Percentiles rank a stretch among this genome's conserved stretches.
phyloP scores from a whole-genome alignment of 2,329 filamentous ascomycete species.

The Neofusicoccum umdonicola region DNA sequence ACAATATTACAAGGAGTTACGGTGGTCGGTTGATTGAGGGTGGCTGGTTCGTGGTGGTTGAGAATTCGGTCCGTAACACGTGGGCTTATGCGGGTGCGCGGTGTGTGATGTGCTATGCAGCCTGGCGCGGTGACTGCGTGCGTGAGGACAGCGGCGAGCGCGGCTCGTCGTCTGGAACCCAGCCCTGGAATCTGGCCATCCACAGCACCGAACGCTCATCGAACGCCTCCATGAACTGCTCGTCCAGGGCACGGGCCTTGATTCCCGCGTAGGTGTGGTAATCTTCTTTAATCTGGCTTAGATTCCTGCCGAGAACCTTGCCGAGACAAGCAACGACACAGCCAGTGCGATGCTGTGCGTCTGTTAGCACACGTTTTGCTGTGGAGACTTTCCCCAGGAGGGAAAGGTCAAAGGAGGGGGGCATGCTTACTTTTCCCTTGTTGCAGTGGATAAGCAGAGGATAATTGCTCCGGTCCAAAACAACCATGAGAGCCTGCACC shows the following conservation, averaged over 20 bases:
- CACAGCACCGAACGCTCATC: slow-evolving; percentile 42
- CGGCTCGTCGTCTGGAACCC: slow-evolving; percentile 7
- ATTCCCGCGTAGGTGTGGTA: slow-evolving; percentile 62
- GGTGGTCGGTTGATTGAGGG: neutral
- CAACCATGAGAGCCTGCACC: slow-evolving; percentile 66
- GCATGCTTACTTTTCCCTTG: slow-evolving; percentile 67
- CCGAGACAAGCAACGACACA: slow-evolving; percentile 81
- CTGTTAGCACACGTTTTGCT: slow-evolving; percentile 3
- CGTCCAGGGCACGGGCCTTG: slow-evolving; percentile 50
- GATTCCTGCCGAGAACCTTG: slow-evolving; percentile 67
- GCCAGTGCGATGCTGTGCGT: slow-evolving; percentile 72
- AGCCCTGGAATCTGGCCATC: slow-evolving; percentile 32
- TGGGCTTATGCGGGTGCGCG: neutral
- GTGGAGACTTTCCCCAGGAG: neutral
- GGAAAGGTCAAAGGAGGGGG: neutral
- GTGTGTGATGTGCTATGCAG: neutral
- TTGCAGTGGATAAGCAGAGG: slow-evolving; percentile 90
- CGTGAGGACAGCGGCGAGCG: slow-evolving; percentile 6
- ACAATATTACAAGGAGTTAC: neutral
- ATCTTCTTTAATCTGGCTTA: slow-evolving; percentile 64
- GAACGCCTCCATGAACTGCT: slow-evolving; percentile 46
- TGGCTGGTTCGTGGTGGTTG: neutral
- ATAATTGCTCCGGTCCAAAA: slow-evolving; percentile 71
- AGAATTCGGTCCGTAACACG: neutral
- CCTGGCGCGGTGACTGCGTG: slow-evolving; percentile 3